A percentile compares a stretch with the other conserved stretches of the same genome.
Conservation (phyloP, 176 grass and related monocot species). For the Carex kokanica region DNA sequence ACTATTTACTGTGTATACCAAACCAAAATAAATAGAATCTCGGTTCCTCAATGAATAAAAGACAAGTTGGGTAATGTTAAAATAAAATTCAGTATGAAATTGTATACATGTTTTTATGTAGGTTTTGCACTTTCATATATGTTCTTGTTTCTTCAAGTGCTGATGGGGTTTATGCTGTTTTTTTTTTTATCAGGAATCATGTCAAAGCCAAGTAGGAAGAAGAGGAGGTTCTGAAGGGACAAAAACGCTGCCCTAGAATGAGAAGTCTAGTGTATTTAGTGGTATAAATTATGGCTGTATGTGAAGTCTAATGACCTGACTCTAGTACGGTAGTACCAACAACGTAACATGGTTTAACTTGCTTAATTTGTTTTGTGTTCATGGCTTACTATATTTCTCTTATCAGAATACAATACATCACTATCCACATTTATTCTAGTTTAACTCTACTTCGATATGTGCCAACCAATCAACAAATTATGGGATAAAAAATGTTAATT, state of each 20-base stretch:
- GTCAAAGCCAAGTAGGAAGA: background rate
- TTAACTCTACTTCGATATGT: too few relatives aligned
- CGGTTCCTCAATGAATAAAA: background rate
- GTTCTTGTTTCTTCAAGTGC: background rate
- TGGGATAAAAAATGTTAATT: too few relatives aligned
- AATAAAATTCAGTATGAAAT: background rate
- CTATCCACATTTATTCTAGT: too few relatives aligned
- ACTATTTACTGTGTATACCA: background rate
- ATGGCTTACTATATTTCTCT: too few relatives aligned
- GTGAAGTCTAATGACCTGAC: background rate
- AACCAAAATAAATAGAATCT: background rate
- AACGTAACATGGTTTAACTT: too few relatives aligned
- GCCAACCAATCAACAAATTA: too few relatives aligned
- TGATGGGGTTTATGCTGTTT: background rate
- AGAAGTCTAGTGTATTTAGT: background rate
- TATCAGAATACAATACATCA: too few relatives aligned
- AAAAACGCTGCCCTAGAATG: background rate
- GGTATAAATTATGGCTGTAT: background rate
- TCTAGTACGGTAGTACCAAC: too few relatives aligned
- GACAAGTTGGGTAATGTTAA: background rate
- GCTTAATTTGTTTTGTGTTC: too few relatives aligned
- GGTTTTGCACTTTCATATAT: background rate
- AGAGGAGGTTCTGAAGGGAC: background rate
- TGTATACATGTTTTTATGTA: background rate
- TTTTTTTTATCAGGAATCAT: background rate